Conservation (phyloP, 2,329 filamentous ascomycete genomes). For the Hymenoscyphus scutula region DNA sequence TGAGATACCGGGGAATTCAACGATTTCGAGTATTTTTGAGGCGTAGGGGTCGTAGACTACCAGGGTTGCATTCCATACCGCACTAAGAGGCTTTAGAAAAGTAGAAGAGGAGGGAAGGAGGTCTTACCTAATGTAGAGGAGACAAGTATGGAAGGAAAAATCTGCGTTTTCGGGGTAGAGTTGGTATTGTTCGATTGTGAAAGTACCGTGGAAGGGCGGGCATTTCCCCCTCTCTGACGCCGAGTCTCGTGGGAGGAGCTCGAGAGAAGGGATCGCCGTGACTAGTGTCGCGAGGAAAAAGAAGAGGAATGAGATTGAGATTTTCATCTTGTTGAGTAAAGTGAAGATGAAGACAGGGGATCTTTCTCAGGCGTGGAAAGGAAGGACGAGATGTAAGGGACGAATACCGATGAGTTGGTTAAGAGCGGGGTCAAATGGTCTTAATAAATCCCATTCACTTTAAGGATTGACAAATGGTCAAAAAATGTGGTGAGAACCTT, state of each 20-base stretch:
- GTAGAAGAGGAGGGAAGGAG: background rate
- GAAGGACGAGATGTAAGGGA: no score
- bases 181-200: conserved; percentile 19
- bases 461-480: no score
- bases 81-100: background rate
- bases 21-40: conserved; percentile 8
- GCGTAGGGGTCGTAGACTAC: conserved; percentile 16
- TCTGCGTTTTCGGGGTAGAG: conserved; percentile 19
- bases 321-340: background rate
- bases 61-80: conserved; percentile 15
- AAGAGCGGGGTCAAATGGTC: no score
- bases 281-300: background rate
- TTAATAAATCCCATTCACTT: no score
- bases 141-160: conserved; percentile 13
- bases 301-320: background rate
- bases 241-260: background rate
- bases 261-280: background rate
- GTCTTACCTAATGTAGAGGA: conserved; percentile 12
- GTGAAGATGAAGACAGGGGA: no score
- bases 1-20: conserved; percentile 14
- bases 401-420: no score
- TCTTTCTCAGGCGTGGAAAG: no score
- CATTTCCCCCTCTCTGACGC: background rate
- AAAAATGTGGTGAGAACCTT: no score
- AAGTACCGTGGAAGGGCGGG: conserved; percentile 12